Base-by-base conservation (phyloP, 306 rosid genomes). In the Cucurbita pepo region DNA sequence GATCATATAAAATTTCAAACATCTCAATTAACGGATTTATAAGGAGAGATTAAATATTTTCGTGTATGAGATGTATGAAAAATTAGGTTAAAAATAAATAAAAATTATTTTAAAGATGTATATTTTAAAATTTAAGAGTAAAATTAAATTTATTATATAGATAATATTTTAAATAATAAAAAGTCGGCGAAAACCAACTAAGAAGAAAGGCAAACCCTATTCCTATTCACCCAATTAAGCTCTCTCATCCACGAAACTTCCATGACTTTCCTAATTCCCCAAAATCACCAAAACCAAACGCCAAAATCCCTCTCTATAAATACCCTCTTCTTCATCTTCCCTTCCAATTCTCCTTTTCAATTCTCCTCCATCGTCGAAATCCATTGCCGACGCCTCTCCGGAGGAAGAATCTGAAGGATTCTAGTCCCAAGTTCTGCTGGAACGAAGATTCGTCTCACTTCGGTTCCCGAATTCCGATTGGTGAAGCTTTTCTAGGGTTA, bases 221-320 rank as follows among this genome's bases (percentile, higher is more conserved):
- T 13, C 38, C 41, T 11, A 47, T 63, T 54, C 2, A 60, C 48
- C 71, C 75, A 75, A 43, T 78, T 58, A 63, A 52, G 78, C 73
- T n/a, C 12, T 61, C 47, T 37, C 25, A 6, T 14, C 71, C 83
- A 76, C 12, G 79, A 77, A 77, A 51, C 73, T 54, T 69, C 45
- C 71, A 36, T 81, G 87, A 81, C 74, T 72, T 77, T 70, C 83
- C 85, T 75, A 85, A 74, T 58, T 69, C 57, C 41, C 25, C 54
- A 50, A 52, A 52, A 1, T 15, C 56, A 5, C 56, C 56, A 52
- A 30, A 30, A 30, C 34, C 34, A 30, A 30, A 30, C 3, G 34
- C 34, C 34, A 30, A 41, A 71, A 61, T 37, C 70, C 11, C 61
- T 57, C 69, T 70, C 51, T 53, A 83, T 80, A 83, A 74, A 77